Conservation (phyloP, 1,139 yeast genomes). For the Sugiyamaella xylanicola region DNA sequence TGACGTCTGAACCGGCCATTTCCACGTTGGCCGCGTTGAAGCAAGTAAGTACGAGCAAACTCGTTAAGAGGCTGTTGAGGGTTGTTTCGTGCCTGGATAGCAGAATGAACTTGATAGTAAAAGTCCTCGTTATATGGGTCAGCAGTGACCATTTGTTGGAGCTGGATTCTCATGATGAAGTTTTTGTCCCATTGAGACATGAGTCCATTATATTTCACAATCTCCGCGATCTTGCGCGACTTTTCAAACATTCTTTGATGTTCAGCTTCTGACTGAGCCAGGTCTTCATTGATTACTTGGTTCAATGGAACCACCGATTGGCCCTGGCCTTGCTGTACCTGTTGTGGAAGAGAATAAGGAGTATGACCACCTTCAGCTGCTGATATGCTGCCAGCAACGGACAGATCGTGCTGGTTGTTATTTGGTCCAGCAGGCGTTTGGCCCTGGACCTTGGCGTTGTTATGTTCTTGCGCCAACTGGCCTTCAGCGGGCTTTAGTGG, state of each 20-base stretch:
- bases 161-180: constrained; percentile 89
- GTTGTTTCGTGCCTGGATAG: constrained; percentile 66
- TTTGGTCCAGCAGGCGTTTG: too few species aligned
- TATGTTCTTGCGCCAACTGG: background rate
- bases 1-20: constrained; percentile 65
- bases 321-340: constrained; percentile 12
- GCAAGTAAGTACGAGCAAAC: constrained; percentile 93
- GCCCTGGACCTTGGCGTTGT: background rate
- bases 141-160: constrained; percentile 93
- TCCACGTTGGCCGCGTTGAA: constrained; percentile 91
- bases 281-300: constrained; percentile 42
- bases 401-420: too few species aligned
- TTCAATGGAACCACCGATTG: constrained; percentile 30
- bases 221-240: constrained; percentile 53
- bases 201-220: constrained; percentile 82
- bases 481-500: background rate
- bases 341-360: constrained; percentile 25
- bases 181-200: constrained; percentile 98
- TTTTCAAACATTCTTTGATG: constrained; percentile 56
- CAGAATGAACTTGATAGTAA: constrained; percentile 90
- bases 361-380: background rate
- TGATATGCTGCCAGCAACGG: too few species aligned
- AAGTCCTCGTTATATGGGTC: constrained; percentile 98
- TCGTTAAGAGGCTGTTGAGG: constrained; percentile 53
- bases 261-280: constrained; percentile 33